Conservation (phyloP, 2,329 filamentous ascomycete genomes). For the Epichloe baconii region DNA sequence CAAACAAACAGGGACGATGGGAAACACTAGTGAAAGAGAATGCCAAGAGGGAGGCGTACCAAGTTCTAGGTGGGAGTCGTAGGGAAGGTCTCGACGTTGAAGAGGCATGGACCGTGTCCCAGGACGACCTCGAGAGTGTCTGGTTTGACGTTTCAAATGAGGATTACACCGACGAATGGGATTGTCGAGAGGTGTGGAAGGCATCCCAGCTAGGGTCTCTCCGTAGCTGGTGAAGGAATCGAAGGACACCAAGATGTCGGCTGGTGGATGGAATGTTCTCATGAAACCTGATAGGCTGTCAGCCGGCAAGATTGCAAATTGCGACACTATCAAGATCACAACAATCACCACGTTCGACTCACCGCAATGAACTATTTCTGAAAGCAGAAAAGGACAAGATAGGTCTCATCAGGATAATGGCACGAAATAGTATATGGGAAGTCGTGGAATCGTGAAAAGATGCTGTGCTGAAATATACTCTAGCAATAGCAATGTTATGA, state of each 20-base stretch:
- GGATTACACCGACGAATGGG: neutral
- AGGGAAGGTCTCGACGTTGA: neutral
- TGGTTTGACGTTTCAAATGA: neutral
- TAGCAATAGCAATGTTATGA: no score
- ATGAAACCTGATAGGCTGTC: no score
- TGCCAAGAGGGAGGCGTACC: neutral
- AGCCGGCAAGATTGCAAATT: no score
- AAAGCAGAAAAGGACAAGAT: no score
- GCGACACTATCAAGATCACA: no score
- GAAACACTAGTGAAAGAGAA: conserved; percentile 1
- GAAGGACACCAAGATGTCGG: neutral
- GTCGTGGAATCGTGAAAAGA: no score
- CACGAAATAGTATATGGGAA: no score
- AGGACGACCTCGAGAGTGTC: neutral
- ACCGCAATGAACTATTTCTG: no score
- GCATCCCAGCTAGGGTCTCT: neutral
- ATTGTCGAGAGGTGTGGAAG: neutral
- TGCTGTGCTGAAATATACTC: no score
- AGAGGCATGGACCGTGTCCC: neutral
- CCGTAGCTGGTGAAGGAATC: neutral
- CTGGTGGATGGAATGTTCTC: neutral
- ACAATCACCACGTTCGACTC: no score
- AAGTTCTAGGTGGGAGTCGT: neutral
- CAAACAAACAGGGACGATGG: neutral
- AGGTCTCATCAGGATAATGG: no score